phyloP scores from a whole-genome alignment of 352 stramenopile genomes.

The Globisporangium irregulare region DNA sequence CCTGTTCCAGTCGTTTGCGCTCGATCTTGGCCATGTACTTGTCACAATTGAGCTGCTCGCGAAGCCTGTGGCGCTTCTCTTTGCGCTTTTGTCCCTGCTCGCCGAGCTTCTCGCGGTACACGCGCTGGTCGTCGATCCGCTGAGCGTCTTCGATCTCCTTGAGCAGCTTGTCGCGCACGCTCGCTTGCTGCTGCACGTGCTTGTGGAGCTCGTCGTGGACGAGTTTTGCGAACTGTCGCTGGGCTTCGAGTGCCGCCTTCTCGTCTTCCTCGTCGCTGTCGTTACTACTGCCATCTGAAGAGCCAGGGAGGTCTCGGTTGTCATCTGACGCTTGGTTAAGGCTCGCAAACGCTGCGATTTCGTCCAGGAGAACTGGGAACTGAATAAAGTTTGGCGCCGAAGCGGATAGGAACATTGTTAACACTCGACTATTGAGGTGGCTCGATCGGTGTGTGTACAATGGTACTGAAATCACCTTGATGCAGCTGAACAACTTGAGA shows the following conservation, averaged over 20 bases:
- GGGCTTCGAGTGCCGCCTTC: background rate
- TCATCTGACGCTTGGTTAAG: background rate
- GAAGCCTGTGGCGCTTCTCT: constrained; percentile 27
- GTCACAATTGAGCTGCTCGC: constrained; percentile 32
- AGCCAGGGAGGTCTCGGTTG: background rate
- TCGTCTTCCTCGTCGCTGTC: constrained; percentile 4
- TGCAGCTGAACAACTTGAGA: constrained; percentile 26
- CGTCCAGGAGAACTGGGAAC: constrained; percentile 21
- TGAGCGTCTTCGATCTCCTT: constrained; percentile 32
- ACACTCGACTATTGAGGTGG: background rate
- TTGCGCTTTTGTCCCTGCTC: constrained; percentile 45
- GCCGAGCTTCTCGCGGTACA: constrained; percentile 44
- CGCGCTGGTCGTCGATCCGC: constrained; percentile 46
- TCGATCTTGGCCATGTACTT: constrained; percentile 29
- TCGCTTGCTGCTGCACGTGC: constrained; percentile 27
- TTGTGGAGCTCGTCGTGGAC: constrained; percentile 20
- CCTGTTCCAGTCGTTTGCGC: constrained; percentile 23
- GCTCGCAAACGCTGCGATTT: constrained; percentile 9
- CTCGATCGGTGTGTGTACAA: background rate
- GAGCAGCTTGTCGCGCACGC: constrained; percentile 26
- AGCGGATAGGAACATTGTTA: background rate
- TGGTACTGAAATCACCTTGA: constrained; percentile 28
- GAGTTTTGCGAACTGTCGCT: constrained; percentile 15
- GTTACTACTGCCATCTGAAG: background rate
- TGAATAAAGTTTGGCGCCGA: background rate